Evolutionary conservation across 2,329 filamentous ascomycete species (phyloP), one percentile per base, ranked within the genome.

Genomic region (Polytolypa hystricis): DNA sequence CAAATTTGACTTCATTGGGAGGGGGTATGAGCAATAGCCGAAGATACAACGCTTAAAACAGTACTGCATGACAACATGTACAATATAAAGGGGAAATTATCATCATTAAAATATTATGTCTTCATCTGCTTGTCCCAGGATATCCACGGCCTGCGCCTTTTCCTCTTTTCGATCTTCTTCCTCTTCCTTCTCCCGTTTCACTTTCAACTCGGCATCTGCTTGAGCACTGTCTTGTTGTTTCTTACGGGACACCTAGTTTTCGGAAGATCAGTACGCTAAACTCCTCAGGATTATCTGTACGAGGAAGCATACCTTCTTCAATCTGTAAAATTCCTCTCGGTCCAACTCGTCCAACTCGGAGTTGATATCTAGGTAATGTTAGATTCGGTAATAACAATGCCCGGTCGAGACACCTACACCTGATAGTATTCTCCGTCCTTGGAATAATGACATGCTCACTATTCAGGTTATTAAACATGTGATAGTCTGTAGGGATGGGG

Each of bases 381-480:
- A n/a, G n/a, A n/a, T n/a, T n/a, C n/a, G n/a, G n/a, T n/a, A n/a
- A n/a, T n/a, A n/a, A n/a, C n/a, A n/a, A n/a, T n/a, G n/a, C n/a
- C n/a, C n/a, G n/a, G n/a, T 6, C 19, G 47, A 5, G 8, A 29
- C 23, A 52, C 73, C 48, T 65, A 79, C 79, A 98, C 66, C 94
- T 95, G 69, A 98, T 98, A n/a, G 91, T 98, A 55, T 96, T 98
- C 60, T 98, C 91, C 10, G 91, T 98, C 47, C 91, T 75, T 9
- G 91, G 91, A 52, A 98, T 98, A 50, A 98, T 96, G 50, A 98
- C 65, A 47, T 69, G 65, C 47, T 69, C 65, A 51, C 62, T 66
- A 18, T 12, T 31, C 29, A 12, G 12, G 12, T 7, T 14, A 18
- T 25, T 25, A 25, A 7, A 7, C 21, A 18, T 31, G 10, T 10